Base-by-base conservation (phyloP, 75 land plant genomes). In the Sequoia sempervirens region DNA sequence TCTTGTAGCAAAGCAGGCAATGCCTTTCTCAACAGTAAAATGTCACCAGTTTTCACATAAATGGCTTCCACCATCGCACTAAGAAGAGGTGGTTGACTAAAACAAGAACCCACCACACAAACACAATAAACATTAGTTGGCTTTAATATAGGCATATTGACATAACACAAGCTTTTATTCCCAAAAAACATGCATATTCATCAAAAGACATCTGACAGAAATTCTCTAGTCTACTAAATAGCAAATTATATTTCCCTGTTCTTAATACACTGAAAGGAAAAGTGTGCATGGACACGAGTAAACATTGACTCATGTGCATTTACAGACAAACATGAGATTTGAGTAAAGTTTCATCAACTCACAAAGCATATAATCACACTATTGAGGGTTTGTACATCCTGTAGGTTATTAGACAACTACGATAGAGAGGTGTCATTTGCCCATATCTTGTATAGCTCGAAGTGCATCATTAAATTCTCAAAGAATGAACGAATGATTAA, bases 21-120 rank as follows among this genome's bases (percentile, higher is more conserved):
- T 80, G 93, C 83, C 74, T 83, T 88, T 85, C 85, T 86, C 30
- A 96, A 83, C 15, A 97, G 87, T 43, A 80, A 84, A 45, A 84
- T 34, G 83, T 97, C 96, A 26, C 85, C 72, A 36, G 95, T 92
- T 53, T 83, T 88, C 34, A n/a, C 54, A 87, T 89, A 97, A 78
- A 97, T 88, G 2, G 92, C 96, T 79, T 81, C 69, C 43, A 96
- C 85, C 96, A 95, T 95, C 53, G 92, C 84, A 83, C 98, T 97
- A 70, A 96, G 87, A 2, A 97, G 91, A 61, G 99, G 98, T 75
- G 98, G 98, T 84, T 97, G 99, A 87, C 99, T 97, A 87, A 84
- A 88, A 61, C 50, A 43, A 5, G 40, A 46, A 28, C 1, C 2
- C 50, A 45, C 26, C 46, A 78, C 32, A 78, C 80, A 78, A 26